Conservation (phyloP, 306 rosid genomes). For the Urtica urens region DNA sequence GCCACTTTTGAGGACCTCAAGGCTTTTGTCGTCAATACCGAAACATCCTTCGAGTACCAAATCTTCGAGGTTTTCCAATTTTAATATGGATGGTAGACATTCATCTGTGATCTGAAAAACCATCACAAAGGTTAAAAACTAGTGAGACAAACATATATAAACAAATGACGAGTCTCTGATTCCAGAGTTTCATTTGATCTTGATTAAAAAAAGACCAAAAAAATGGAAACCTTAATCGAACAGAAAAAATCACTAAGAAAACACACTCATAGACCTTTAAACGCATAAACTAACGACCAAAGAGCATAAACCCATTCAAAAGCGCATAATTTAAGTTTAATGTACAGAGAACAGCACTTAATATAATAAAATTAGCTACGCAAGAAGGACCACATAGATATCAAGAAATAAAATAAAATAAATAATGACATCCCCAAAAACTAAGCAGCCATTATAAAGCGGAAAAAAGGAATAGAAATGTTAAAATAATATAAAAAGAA, state of each 20-base stretch:
- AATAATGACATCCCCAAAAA: neutral
- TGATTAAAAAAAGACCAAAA: neutral
- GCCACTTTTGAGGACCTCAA: conserved; percentile 44
- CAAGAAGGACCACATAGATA: no score
- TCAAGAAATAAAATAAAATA: neutral
- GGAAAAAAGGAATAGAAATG: neutral
- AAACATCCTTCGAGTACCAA: conserved; percentile 84
- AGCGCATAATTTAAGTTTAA: no score
- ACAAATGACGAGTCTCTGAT: no score
- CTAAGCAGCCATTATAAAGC: neutral
- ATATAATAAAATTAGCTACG: no score
- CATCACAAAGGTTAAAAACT: neutral
- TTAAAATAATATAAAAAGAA: no score
- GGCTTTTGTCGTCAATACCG: conserved; percentile 63
- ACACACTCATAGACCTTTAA: neutral
- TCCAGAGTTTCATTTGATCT: no score
- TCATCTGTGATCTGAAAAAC: conserved; percentile 62
- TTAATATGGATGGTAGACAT: conserved; percentile 66
- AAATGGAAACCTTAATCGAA: neutral
- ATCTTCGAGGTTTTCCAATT: conserved; percentile 69
- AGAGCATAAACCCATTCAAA: no score
- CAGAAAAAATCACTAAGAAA: neutral
- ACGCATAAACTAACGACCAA: no score
- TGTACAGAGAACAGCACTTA: no score
- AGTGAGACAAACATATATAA: conserved; percentile 7